phyloP scores from a whole-genome alignment of 1,284 basidiomycete species.

The Ganoderma boninense region DNA sequence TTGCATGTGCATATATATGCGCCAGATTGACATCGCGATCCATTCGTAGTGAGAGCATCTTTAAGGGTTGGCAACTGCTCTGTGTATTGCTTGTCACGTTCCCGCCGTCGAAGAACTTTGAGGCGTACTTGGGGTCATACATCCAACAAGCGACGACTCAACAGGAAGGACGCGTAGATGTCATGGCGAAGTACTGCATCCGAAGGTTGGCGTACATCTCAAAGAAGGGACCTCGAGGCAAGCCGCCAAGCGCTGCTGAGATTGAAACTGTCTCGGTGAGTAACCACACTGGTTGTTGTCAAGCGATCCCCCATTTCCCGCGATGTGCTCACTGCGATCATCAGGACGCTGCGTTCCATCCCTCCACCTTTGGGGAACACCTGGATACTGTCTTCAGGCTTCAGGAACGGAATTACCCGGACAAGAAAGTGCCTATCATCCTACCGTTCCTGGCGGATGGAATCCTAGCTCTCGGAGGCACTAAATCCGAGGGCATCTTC shows the following conservation, averaged over 20 bases:
- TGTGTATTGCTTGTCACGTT: conserved; percentile 90
- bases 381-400: conserved; percentile 84
- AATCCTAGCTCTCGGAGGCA: conserved; percentile 87
- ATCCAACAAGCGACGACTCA: conserved; percentile 73
- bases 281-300: conserved; percentile 20
- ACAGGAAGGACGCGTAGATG: conserved; percentile 78
- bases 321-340: background rate
- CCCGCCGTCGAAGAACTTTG: conserved; percentile 91
- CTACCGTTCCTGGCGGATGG: conserved; percentile 92
- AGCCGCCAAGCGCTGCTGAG: conserved; percentile 80
- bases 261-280: conserved; percentile 88
- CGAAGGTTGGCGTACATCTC: conserved; percentile 75
- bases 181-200: conserved; percentile 90
- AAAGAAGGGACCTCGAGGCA: conserved; percentile 84
- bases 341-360: conserved; percentile 91
- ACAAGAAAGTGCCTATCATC: conserved; percentile 87
- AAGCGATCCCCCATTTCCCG: conserved; percentile 6
- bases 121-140: conserved; percentile 81
- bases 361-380: conserved; percentile 91
- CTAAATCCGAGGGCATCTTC: conserved; percentile 89
- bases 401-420: conserved; percentile 86
- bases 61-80: conserved; percentile 91
- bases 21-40: background rate
- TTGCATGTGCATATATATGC: background rate
- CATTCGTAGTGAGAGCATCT: conserved; percentile 74